Conservation (phyloP, 495 filamentous ascomycete genomes). For the Hypomontagnella submonticulosa region DNA sequence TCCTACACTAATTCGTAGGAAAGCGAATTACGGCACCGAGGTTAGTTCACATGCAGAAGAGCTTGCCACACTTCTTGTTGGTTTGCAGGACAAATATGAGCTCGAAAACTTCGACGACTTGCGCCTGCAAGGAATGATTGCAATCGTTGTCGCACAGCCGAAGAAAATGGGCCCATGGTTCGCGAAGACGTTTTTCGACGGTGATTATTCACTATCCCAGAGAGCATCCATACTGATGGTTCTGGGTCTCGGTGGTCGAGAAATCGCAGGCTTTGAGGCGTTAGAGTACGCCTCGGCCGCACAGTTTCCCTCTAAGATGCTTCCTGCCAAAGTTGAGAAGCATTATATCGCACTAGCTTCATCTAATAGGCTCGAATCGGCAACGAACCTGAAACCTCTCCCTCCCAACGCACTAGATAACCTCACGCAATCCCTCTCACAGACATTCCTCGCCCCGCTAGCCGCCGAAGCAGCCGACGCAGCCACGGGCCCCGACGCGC, state of each 20-base stretch:
- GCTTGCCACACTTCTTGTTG: constrained; percentile 77
- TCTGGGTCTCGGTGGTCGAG: constrained; percentile 84
- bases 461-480: constrained; percentile 76
- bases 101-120: constrained; percentile 79
- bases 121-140: constrained; percentile 84
- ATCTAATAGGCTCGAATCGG: constrained; percentile 31
- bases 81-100: constrained; percentile 83
- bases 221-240: constrained; percentile 82
- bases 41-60: constrained; percentile 85
- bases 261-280: constrained; percentile 81
- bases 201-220: constrained; percentile 88
- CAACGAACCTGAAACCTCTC: constrained; percentile 56
- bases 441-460: constrained; percentile 80
- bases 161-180: constrained; percentile 84
- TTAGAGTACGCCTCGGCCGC: constrained; percentile 62
- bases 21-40: constrained; percentile 87
- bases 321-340: constrained; percentile 69
- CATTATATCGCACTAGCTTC: constrained; percentile 50
- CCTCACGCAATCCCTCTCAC: constrained; percentile 70
- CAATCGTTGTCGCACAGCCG: constrained; percentile 80
- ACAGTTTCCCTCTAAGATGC: constrained; percentile 76
- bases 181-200: constrained; percentile 85
- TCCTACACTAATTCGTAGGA: constrained; percentile 83
- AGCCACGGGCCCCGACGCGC: constrained; percentile 78
- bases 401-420: constrained; percentile 68